phyloP scores from a whole-genome alignment of 306 rosid species.

The Cicer cuneatum region DNA sequence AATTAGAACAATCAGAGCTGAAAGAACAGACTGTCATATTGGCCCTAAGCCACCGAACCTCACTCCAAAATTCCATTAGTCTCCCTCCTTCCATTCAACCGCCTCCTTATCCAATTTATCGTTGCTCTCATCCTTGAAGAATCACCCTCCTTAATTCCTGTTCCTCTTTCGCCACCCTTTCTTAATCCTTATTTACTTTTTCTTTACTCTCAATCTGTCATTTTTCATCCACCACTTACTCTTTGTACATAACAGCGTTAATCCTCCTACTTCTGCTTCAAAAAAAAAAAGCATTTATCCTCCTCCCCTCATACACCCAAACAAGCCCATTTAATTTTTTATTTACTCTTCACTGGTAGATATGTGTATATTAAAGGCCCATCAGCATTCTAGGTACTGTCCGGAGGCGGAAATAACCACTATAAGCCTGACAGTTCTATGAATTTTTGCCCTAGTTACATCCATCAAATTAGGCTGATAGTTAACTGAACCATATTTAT shows the following conservation, averaged over 20 bases:
- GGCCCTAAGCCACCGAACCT: not conserved
- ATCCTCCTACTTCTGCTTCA: not conserved
- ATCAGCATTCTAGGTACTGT: conserved; percentile 16
- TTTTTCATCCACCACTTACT: conserved; percentile 8
- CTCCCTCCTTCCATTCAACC: not conserved
- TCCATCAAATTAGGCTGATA: conserved; percentile 1
- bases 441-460: not conserved
- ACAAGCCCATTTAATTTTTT: not conserved
- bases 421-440: not conserved
- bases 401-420: conserved; percentile 11
- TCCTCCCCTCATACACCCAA: not conserved
- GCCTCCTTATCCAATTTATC: not conserved
- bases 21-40: not conserved
- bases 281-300: not conserved
- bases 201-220: not conserved
- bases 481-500: conserved; percentile 31
- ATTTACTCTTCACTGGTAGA: not conserved
- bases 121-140: not conserved
- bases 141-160: not conserved
- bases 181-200: not conserved
- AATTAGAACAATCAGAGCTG: not conserved
- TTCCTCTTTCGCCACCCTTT: not conserved
- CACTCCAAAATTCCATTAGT: not conserved
- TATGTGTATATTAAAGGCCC: not conserved
- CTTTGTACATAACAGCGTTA: not conserved